Conservation (phyloP, 306 rosid species). For the Medicago truncatula region MtrunA17r5.0-ANR NC_053049.1:14147501-14148000, state of each 20-base stretch:
- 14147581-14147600: not conserved
- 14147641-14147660: slow-evolving; percentile 8
- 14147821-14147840: not conserved
- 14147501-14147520: not conserved
- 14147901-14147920: not conserved
- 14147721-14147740: not conserved
- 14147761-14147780: slow-evolving; percentile 41
- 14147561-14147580: slow-evolving; percentile 1
- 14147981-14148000: slow-evolving; percentile 27
- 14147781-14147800: slow-evolving; percentile 28
- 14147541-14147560: not conserved
- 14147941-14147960: not conserved
- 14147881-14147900: slow-evolving; percentile 1
- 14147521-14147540: not conserved
- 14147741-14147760: slow-evolving; percentile 30
- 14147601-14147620: not conserved
- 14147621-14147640: not conserved
- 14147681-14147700: too few species aligned
- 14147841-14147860: slow-evolving; percentile 10
- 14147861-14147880: slow-evolving; percentile 25
- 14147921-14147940: not conserved
- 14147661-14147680: too few species aligned
- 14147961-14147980: not conserved
- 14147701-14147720: not conserved
- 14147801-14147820: not conserved